Evolutionary conservation across 1,284 basidiomycete species (phyloP).

Genomic region (Ceratobasidium sp.): DNA sequence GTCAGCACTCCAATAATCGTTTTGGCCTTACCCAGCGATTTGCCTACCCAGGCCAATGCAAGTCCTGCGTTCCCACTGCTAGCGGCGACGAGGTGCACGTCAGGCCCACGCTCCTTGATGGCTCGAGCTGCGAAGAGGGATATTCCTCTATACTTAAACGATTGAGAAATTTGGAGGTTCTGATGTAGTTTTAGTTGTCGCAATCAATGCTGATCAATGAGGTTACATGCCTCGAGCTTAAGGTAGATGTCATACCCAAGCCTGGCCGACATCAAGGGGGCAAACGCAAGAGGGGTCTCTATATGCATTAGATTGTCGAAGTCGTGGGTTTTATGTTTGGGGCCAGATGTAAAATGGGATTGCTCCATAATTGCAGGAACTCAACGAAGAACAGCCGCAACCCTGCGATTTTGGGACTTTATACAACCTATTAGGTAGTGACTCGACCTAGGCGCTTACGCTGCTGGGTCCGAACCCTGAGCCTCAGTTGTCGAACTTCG

Average conservation of each 20-base stretch:
- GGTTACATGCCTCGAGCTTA: constrained; percentile 68
- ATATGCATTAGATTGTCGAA: background rate
- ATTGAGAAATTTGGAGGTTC: constrained; percentile 76
- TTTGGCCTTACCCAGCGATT: constrained; percentile 49
- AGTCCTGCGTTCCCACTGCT: constrained; percentile 80
- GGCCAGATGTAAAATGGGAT: background rate
- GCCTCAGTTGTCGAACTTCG: too few species aligned
- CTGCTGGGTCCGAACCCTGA: too few species aligned
- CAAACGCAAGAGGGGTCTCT: constrained; percentile 71
- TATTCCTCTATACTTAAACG: constrained; percentile 79
- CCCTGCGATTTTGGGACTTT: background rate
- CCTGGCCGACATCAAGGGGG: constrained; percentile 65
- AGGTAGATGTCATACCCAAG: constrained; percentile 67
- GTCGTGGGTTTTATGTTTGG: background rate
- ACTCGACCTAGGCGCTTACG: constrained; percentile 24
- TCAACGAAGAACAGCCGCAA: background rate
- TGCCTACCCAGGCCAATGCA: constrained; percentile 72
- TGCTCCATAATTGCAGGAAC: background rate
- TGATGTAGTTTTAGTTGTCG: constrained; percentile 54
- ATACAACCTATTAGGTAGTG: background rate
- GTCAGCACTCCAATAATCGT: background rate
- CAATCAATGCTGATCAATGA: constrained; percentile 6
- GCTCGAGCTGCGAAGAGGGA: constrained; percentile 68
- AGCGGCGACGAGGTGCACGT: constrained; percentile 70
- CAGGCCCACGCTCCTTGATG: constrained; percentile 62